Evolutionary conservation across 169 alveolate genomes (phyloP), one percentile per base, ranked within the genome.

Genomic region (Plasmodium ovale): DNA sequence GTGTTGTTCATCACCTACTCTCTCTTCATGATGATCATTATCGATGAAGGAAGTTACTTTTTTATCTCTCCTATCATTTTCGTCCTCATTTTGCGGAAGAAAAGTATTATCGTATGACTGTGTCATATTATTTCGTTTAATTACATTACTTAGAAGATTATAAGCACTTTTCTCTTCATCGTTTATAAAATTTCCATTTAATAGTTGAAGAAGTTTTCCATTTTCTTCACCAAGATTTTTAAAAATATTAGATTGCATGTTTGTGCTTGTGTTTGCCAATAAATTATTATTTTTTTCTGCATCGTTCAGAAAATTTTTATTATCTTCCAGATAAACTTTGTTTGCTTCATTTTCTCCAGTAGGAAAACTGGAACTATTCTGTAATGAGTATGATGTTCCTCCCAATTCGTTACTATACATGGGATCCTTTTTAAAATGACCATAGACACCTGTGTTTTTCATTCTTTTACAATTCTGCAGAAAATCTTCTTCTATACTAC

Each of bases 161-260:
- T 82, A 51, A 12, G 69, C 42, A 65, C 37, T 82, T 82, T 82
- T 51, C 16, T 82, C 90, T 31, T 64, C 90, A 56, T 82, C 82
- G 29, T 33, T 65, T 49, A 53, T 29, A 49, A 49, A 39, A 16
- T 39, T 64, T 5, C 71, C 23, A 42, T 53, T 82, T 19, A 64
- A 53, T 10, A 82, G 53, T 4, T 82, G 79, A 14, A 59, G 39
- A 33, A 65, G 44, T 16, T 72, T 72, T 2, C 47, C 27, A 59
- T 49, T 35, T 3, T 54, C 65, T 0, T 79, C 84, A 31, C 25
- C 70, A 64, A 12, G 16, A 4, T 10, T n/a, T 27, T 33, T 64
- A 47, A 64, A 47, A 14, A 39, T 21, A 64, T 33, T 60, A 74
- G 49, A 60, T 19, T 33, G 14, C 53, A 44, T 16, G 23, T 19